Conservation (phyloP, 768 basidiomycete species). For the Pisolithus tinctorius region DNA sequence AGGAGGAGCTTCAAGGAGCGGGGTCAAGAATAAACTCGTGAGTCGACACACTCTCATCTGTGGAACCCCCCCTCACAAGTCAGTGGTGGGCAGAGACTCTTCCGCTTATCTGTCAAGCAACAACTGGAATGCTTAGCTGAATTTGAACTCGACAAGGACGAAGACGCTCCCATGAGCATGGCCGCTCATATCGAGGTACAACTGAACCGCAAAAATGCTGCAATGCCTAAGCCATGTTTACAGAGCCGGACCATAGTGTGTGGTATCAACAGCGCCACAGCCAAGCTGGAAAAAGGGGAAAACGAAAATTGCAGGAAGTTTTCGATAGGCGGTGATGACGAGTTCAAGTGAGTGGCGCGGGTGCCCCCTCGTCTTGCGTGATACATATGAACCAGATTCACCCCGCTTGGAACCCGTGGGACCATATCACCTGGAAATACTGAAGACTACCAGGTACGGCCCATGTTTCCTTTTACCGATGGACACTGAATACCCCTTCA, state of each 20-base stretch:
- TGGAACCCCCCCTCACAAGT: slow-evolving; percentile 7
- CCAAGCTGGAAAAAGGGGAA: slow-evolving; percentile 52
- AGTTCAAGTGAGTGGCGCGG: slow-evolving; percentile 45
- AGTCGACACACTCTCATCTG: slow-evolving; percentile 16
- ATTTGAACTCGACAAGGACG: slow-evolving; percentile 67
- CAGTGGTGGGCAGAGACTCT: slow-evolving; percentile 49
- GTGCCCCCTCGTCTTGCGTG: slow-evolving; percentile 2
- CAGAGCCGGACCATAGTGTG: slow-evolving; percentile 60
- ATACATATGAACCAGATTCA: slow-evolving; percentile 13
- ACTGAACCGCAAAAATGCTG: background rate
- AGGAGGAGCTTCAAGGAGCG: slow-evolving; percentile 77
- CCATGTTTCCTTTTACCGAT: background rate
- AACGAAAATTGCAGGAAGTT: slow-evolving; percentile 88
- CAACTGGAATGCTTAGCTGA: slow-evolving; percentile 56
- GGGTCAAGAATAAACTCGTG: slow-evolving; percentile 93
- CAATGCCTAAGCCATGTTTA: background rate
- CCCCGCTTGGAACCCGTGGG: slow-evolving; percentile 36
- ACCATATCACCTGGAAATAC: slow-evolving; percentile 55
- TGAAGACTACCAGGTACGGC: slow-evolving; percentile 83
- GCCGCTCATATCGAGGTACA: slow-evolving; percentile 57
- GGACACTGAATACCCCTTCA: slow-evolving; percentile 6
- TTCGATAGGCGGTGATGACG: slow-evolving; percentile 31
- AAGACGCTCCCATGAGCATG: slow-evolving; percentile 98
- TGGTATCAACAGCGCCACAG: slow-evolving; percentile 77
- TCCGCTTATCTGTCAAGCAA: slow-evolving; percentile 49